Evolutionary conservation across 2,329 filamentous ascomycete species (phyloP), one percentile per base, ranked within the genome.

Genomic region (Rhytidhysteron rufulum): DNA sequence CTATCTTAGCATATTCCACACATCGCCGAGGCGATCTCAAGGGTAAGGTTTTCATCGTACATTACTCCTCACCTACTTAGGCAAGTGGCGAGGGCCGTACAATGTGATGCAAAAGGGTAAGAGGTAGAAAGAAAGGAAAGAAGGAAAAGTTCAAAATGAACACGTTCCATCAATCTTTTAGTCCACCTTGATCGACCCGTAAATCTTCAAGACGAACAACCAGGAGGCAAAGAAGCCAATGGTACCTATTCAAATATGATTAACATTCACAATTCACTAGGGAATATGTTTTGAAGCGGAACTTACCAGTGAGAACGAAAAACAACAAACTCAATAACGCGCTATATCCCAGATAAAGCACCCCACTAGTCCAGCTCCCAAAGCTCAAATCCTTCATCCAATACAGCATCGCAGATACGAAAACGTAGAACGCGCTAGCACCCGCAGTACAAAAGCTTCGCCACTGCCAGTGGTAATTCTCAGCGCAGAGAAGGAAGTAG

Each of bases 381-480:
- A 97, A 84, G 55, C 85, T 89, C 43, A 97, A 75, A 64, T 91
- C 89, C 56, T 86, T 90, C 25, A 89, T 71, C 79, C 93, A 93
- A 69, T 96, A 97, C 39, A 96, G 75, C 52, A 98, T 68, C 39
- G 89, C 90, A 65, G 95, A 94, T 29, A 86, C 70, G 66, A 97
- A 97, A 33, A 98, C 89, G 62, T 97, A 98, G 11, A 80, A 79
- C 1, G 90, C 90, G 38, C 86, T 94, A 60, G 89, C 91, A 43
- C 93, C 93, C 1, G 89, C 89, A 2, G 88, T 91, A 44, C 88
- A 78, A 72, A 98, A 98, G 5, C 89, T 84, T 38, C 93, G 82
- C 93, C 93, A 98, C 57, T 97, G 93, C 93, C 93, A 98, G 65
- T 95, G 86, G 69, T 98, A 98, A 69, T 98, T 93, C 70, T 98